Evolutionary conservation across 2,329 filamentous ascomycete genomes (phyloP).

Genomic region (Pseudogymnoascus verrucosus): DNA sequence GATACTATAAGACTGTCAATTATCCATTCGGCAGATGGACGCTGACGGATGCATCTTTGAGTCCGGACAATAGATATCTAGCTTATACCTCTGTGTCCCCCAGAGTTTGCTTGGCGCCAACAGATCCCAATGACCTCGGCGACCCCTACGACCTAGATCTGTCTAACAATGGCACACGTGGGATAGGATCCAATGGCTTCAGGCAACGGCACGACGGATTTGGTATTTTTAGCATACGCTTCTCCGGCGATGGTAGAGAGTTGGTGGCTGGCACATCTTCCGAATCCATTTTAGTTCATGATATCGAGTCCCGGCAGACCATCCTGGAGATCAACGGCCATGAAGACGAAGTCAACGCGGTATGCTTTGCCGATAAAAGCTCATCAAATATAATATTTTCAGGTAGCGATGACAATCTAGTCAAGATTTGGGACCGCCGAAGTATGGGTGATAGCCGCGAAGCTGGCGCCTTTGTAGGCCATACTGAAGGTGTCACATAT

Average conservation of each 20-base stretch:
- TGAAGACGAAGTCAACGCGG: slow-evolving; percentile 85
- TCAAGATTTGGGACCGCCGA: slow-evolving; percentile 94
- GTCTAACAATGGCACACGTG: slow-evolving; percentile 37
- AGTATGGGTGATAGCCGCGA: slow-evolving; percentile 78
- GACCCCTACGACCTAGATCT: slow-evolving; percentile 78
- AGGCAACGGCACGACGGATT: slow-evolving; percentile 32
- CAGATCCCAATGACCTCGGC: slow-evolving; percentile 72
- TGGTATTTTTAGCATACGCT: slow-evolving; percentile 82
- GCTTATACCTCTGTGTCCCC: slow-evolving; percentile 86
- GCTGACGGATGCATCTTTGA: slow-evolving; percentile 85
- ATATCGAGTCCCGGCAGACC: slow-evolving; percentile 72
- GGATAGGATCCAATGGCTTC: slow-evolving; percentile 1
- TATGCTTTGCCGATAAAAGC: slow-evolving; percentile 83
- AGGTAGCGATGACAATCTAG: slow-evolving; percentile 85
- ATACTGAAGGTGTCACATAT: slow-evolving; percentile 59
- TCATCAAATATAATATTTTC: slow-evolving; percentile 94
- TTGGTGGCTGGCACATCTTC: slow-evolving; percentile 82
- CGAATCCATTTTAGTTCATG: slow-evolving; percentile 77
- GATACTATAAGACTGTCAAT: slow-evolving; percentile 82
- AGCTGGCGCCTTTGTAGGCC: slow-evolving; percentile 58
- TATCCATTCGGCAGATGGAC: slow-evolving; percentile 93
- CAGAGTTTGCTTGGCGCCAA: slow-evolving; percentile 76
- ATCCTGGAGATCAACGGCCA: slow-evolving; percentile 73
- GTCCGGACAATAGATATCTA: slow-evolving; percentile 83
- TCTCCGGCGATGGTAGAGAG: slow-evolving; percentile 84